Percentiles rank a stretch among this genome's conserved stretches.
Conservation (phyloP, 2,329 filamentous ascomycete genomes). For the Calonectria multiphialidica region DNA sequence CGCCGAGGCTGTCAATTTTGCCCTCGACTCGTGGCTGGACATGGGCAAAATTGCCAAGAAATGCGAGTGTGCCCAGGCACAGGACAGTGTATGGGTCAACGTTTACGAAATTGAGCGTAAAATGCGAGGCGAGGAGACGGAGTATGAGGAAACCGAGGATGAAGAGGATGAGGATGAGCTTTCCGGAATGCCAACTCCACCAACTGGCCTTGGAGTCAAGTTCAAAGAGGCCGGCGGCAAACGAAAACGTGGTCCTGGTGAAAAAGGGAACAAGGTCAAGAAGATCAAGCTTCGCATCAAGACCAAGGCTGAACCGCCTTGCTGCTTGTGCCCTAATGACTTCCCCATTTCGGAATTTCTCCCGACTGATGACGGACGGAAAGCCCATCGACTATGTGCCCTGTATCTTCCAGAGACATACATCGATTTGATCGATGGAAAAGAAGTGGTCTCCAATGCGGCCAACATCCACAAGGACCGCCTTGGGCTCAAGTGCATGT, state of each 20-base stretch:
- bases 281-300: conserved; percentile 85
- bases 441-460: conserved; percentile 82
- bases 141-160: conserved; percentile 83
- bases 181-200: conserved; percentile 83
- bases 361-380: conserved; percentile 86
- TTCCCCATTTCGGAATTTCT: conserved; percentile 85
- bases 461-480: conserved; percentile 88
- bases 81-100: conserved; percentile 98
- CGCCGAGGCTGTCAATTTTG: conserved; percentile 98
- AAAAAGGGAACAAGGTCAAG: conserved; percentile 65
- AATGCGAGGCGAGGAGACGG: conserved; percentile 87
- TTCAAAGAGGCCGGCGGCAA: conserved; percentile 73
- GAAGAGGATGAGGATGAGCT: conserved; percentile 74
- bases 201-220: conserved; percentile 78
- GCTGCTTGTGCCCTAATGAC: conserved; percentile 92
- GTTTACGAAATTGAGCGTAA: conserved; percentile 96
- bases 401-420: conserved; percentile 93
- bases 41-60: conserved; percentile 97
- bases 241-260: conserved; percentile 58
- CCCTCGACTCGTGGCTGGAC: conserved; percentile 92
- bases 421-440: conserved; percentile 78
- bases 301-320: conserved; percentile 80
- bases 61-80: conserved; percentile 93
- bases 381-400: conserved; percentile 90
- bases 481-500: conserved; percentile 92